Evolutionary conservation across 1,139 yeast genomes (phyloP).

Genomic region (Lodderomyces pseudojiufengensis): DNA sequence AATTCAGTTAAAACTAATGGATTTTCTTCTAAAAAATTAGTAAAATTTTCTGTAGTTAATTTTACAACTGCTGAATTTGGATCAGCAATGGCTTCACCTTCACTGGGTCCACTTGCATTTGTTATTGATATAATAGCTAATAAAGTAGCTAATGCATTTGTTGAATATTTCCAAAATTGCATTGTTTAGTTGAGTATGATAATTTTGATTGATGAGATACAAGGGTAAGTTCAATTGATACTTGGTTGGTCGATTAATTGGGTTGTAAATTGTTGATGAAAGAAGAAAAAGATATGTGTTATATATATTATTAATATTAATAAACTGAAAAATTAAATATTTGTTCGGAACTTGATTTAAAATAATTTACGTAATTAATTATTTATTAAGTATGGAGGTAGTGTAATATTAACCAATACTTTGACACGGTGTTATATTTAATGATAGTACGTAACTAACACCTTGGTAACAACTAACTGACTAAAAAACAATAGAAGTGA

Average conservation of each 20-base stretch:
- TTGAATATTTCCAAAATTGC: slow-evolving; percentile 42
- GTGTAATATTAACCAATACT: too few relatives aligned
- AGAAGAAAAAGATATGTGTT: not conserved
- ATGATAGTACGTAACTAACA: too few relatives aligned
- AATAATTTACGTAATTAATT: too few relatives aligned
- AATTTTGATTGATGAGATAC: too few relatives aligned
- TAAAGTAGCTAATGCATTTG: slow-evolving; percentile 36
- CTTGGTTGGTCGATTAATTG: not conserved
- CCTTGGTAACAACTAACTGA: too few relatives aligned
- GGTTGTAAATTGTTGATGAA: too few relatives aligned
- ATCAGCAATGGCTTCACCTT: slow-evolving; percentile 67
- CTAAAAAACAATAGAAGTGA: too few relatives aligned
- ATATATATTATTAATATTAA: not conserved
- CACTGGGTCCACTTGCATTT: slow-evolving; percentile 39
- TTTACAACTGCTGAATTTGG: slow-evolving; percentile 87
- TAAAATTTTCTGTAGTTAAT: slow-evolving; percentile 59
- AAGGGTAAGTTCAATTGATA: not conserved
- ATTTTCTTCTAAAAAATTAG: slow-evolving; percentile 62
- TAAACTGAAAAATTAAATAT: not conserved
- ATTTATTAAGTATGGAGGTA: too few relatives aligned
- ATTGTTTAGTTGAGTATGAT: slow-evolving; percentile 20
- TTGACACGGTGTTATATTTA: too few relatives aligned
- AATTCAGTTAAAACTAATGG: slow-evolving; percentile 89
- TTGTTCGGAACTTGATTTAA: too few relatives aligned
- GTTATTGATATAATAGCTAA: slow-evolving; percentile 34